These are phyloP conservation scores for Fusarium sp. DNA, from an alignment of 2,329 filamentous ascomycete species.

Conservation along the genomic window DNA sequence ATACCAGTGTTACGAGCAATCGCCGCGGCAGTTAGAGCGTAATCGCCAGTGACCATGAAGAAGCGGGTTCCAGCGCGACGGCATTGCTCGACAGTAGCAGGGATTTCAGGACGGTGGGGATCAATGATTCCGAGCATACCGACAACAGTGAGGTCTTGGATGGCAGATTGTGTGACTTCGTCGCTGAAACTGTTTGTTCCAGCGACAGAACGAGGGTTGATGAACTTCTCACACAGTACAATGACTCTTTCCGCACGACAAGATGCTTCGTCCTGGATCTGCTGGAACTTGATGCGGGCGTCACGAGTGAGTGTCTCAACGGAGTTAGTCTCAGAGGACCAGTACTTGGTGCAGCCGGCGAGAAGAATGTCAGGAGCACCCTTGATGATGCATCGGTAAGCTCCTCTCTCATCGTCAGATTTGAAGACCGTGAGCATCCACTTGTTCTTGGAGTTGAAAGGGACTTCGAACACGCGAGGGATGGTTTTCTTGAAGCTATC, in stretches of 20 bases:
- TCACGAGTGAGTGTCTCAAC: constrained; percentile 55
- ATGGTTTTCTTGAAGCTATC: constrained; percentile 40
- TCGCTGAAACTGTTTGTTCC: constrained; percentile 65
- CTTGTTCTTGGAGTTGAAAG: constrained; percentile 67
- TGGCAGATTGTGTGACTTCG: constrained; percentile 60
- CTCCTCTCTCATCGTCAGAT: constrained; percentile 42
- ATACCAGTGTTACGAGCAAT: constrained; percentile 77
- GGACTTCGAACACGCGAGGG: constrained; percentile 57
- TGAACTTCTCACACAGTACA: constrained; percentile 58
- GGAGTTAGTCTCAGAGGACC: constrained; percentile 51
- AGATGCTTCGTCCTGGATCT: constrained; percentile 58
- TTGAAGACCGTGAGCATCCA: constrained; percentile 62
- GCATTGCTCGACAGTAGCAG: constrained; percentile 58
- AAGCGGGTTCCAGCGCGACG: constrained; percentile 62
- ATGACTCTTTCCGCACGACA: constrained; percentile 61
- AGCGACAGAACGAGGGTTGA: constrained; percentile 45
- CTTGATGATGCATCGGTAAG: constrained; percentile 65
- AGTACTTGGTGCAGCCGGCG: constrained; percentile 54
- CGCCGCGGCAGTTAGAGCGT: constrained; percentile 72
- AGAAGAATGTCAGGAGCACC: constrained; percentile 68
- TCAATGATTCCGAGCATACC: constrained; percentile 68
- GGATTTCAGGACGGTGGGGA: constrained; percentile 61
- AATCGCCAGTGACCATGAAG: constrained; percentile 65
- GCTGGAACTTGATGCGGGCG: constrained; percentile 53
- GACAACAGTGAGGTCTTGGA: constrained; percentile 62